These are phyloP conservation scores for Candida ortonii DNA, from an alignment of 805 yeast genomes.

Conservation along the genomic window DNA sequence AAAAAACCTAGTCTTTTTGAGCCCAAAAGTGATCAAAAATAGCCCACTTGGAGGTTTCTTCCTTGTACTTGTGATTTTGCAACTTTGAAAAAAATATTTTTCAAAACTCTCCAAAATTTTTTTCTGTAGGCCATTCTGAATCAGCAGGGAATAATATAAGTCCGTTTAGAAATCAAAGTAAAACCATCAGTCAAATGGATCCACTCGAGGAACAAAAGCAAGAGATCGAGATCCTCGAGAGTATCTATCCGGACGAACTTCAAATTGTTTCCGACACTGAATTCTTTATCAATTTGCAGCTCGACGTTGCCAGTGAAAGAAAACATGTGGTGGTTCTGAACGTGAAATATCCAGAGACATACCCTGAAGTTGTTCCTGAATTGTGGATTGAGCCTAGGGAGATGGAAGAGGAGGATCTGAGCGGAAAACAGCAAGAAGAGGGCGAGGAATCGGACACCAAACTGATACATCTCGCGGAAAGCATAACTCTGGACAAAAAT, in stretches of 20 bases:
- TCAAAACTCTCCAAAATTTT: background rate
- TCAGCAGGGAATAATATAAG: background rate
- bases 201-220: slow-evolving; percentile 80
- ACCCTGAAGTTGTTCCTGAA: slow-evolving; percentile 79
- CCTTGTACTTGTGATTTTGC: background rate
- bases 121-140: background rate
- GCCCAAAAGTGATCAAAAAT: too few relatives aligned
- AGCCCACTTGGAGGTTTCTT: too few relatives aligned
- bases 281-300: slow-evolving; percentile 54
- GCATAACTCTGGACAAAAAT: slow-evolving; percentile 48
- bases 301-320: slow-evolving; percentile 67
- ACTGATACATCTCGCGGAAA: slow-evolving; percentile 55
- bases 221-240: slow-evolving; percentile 84
- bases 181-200: slow-evolving; percentile 49
- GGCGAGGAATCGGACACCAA: slow-evolving; percentile 43
- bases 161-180: background rate
- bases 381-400: slow-evolving; percentile 40
- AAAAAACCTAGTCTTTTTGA: too few relatives aligned
- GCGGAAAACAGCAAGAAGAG: slow-evolving; percentile 41
- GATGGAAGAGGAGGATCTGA: slow-evolving; percentile 35
- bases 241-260: slow-evolving; percentile 92
- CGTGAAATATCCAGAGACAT: slow-evolving; percentile 72
- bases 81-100: slow-evolving; percentile 2
- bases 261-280: slow-evolving; percentile 42
- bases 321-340: slow-evolving; percentile 53